Evolutionary conservation across 768 basidiomycete genomes (phyloP).

Genomic region (Lactarius hengduanensis): DNA sequence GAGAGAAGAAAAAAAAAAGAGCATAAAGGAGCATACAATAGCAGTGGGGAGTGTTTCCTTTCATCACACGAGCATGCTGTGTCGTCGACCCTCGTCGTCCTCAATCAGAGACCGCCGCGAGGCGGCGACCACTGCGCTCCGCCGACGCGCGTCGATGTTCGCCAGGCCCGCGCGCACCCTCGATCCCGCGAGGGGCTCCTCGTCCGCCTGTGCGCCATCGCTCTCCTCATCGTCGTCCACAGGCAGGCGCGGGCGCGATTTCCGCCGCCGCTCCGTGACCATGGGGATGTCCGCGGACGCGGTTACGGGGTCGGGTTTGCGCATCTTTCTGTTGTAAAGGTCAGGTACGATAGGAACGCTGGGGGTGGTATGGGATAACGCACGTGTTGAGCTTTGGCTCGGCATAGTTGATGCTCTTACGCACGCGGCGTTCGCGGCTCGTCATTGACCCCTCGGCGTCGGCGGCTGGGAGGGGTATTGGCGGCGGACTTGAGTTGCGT

Average conservation of each 20-base stretch:
- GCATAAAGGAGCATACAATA: slow-evolving; percentile 16
- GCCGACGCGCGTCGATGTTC: slow-evolving; percentile 57
- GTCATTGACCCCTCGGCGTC: slow-evolving; percentile 26
- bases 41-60: not conserved
- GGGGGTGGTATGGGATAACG: slow-evolving; percentile 33
- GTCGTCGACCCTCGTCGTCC: slow-evolving; percentile 56
- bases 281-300: slow-evolving; percentile 29
- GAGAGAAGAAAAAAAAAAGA: not conserved
- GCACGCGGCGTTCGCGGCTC: slow-evolving; percentile 53
- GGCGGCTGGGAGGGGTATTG: slow-evolving; percentile 35
- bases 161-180: slow-evolving; percentile 42
- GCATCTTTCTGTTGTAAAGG: slow-evolving; percentile 66
- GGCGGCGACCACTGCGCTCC: slow-evolving; percentile 35
- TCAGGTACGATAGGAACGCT: too few species aligned
- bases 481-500: slow-evolving; percentile 34
- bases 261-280: slow-evolving; percentile 47
- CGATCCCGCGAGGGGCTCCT: slow-evolving; percentile 43
- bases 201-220: slow-evolving; percentile 71
- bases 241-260: slow-evolving; percentile 48
- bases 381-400: slow-evolving; percentile 90
- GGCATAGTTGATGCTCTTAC: slow-evolving; percentile 83
- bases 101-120: slow-evolving; percentile 39
- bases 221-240: slow-evolving; percentile 58
- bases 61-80: slow-evolving; percentile 60
- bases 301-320: slow-evolving; percentile 64